phyloP scores from a whole-genome alignment of 177 flowering plant species.

The Telopea speciosissima region DNA sequence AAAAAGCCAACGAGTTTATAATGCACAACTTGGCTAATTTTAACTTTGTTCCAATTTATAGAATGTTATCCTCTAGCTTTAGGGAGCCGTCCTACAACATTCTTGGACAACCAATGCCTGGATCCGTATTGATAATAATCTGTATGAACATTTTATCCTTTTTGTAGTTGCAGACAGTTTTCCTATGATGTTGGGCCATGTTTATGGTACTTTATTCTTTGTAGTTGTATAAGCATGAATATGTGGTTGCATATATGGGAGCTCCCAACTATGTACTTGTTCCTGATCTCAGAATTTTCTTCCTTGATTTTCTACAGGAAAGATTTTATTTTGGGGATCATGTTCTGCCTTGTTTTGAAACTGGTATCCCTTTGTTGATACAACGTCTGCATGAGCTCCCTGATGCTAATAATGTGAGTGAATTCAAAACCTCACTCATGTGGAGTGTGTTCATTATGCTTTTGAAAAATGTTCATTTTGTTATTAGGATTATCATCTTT shows the following conservation, averaged over 20 bases:
- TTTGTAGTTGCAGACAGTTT: neutral
- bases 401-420: constrained; percentile 66
- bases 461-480: neutral
- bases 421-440: neutral
- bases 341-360: constrained; percentile 90
- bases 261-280: constrained; percentile 1
- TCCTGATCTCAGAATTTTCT: constrained; percentile 1
- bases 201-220: too few relatives aligned
- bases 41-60: too few relatives aligned
- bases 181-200: neutral
- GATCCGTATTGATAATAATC: neutral
- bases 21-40: too few relatives aligned
- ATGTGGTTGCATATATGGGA: neutral
- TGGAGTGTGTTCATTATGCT: neutral
- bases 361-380: constrained; percentile 86
- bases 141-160: neutral
- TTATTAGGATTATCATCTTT: too few relatives aligned
- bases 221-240: too few relatives aligned
- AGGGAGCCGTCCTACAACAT: too few relatives aligned
- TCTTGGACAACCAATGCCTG: neutral
- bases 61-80: too few relatives aligned
- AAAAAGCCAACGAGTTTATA: too few relatives aligned
- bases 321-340: constrained; percentile 94
- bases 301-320: constrained; percentile 43
- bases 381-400: constrained; percentile 87